A percentile compares a stretch with the other conserved stretches of the same genome.
Evolutionary conservation across 495 filamentous ascomycete species (phyloP).

Genomic region (Neurospora pannonica): DNA sequence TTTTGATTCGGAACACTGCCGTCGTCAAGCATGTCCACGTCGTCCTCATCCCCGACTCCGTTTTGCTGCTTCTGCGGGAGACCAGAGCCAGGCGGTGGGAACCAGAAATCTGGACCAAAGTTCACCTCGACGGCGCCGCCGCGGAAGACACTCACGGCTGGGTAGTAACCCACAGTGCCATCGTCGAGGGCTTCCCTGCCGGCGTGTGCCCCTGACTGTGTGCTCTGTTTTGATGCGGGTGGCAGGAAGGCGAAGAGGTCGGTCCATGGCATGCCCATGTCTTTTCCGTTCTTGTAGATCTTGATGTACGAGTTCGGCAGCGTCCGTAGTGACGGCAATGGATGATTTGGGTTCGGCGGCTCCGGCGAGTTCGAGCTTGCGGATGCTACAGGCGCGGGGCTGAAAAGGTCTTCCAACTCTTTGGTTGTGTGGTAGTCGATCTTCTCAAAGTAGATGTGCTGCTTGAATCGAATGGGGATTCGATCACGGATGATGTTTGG

Average conservation of each 20-base stretch:
- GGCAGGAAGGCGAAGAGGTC: constrained; percentile 88
- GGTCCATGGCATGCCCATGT: constrained; percentile 80
- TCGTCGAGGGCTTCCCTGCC: constrained; percentile 82
- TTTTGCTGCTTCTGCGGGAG: background rate
- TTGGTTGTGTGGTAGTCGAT: constrained; percentile 86
- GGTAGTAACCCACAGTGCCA: constrained; percentile 89
- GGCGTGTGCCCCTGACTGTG: constrained; percentile 43
- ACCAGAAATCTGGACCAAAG: constrained; percentile 87
- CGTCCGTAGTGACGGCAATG: constrained; percentile 63
- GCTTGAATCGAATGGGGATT: constrained; percentile 87
- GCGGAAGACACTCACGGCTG: constrained; percentile 82
- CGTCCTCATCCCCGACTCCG: constrained; percentile 19
- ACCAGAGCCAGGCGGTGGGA: constrained; percentile 50
- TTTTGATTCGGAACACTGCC: background rate
- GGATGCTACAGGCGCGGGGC: constrained; percentile 53
- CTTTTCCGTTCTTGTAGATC: constrained; percentile 82
- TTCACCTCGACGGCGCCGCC: constrained; percentile 88
- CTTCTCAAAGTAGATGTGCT: constrained; percentile 87
- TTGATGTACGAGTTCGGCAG: constrained; percentile 79
- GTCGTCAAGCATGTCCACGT: constrained; percentile 44
- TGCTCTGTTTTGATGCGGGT: constrained; percentile 72
- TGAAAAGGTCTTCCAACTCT: constrained; percentile 77
- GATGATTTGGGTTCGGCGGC: constrained; percentile 59
- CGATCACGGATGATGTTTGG: constrained; percentile 86
- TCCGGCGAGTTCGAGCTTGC: constrained; percentile 30